These are phyloP conservation scores for Epichloe festucae DNA, from an alignment of 2,329 filamentous ascomycete genomes.

Conservation along the genomic window DNA sequence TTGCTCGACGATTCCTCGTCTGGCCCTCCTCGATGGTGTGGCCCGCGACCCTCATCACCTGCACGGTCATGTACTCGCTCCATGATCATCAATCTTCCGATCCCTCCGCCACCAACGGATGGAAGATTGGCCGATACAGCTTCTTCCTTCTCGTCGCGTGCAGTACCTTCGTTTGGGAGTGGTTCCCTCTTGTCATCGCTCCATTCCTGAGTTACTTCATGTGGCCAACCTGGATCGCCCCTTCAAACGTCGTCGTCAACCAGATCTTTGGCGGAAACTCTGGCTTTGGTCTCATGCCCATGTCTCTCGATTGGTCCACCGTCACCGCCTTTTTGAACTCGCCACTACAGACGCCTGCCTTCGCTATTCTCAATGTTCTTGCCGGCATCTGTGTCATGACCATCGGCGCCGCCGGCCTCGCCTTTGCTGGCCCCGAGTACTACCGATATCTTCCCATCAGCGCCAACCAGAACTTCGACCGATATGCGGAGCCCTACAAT, in stretches of 20 bases:
- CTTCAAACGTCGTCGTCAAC: slow-evolving; percentile 47
- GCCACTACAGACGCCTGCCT: slow-evolving; percentile 47
- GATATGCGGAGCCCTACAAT: slow-evolving; percentile 43
- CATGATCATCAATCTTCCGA: slow-evolving; percentile 46
- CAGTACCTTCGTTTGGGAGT: slow-evolving; percentile 42
- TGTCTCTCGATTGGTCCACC: slow-evolving; percentile 55
- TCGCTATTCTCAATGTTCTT: slow-evolving; percentile 46
- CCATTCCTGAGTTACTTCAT: slow-evolving; percentile 47
- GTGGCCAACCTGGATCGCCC: slow-evolving; percentile 49
- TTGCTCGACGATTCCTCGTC: slow-evolving; percentile 45
- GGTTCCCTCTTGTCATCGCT: slow-evolving; percentile 45
- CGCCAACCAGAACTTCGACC: slow-evolving; percentile 44
- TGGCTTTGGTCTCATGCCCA: slow-evolving; percentile 48
- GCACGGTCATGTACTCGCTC: slow-evolving; percentile 49
- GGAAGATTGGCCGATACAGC: slow-evolving; percentile 43
- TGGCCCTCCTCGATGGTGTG: slow-evolving; percentile 53
- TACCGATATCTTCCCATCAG: slow-evolving; percentile 43
- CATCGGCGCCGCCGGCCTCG: slow-evolving; percentile 37
- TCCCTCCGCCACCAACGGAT: slow-evolving; percentile 39
- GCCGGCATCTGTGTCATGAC: slow-evolving; percentile 38
- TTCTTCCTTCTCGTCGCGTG: slow-evolving; percentile 42
- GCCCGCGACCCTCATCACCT: slow-evolving; percentile 47
- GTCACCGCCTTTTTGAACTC: slow-evolving; percentile 42
- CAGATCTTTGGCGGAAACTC: slow-evolving; percentile 51
- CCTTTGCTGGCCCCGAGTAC: slow-evolving; percentile 37